Evolutionary conservation across 1,139 yeast genomes (phyloP).

Genomic region (Blastobotrys raffinosifermentans): DNA sequence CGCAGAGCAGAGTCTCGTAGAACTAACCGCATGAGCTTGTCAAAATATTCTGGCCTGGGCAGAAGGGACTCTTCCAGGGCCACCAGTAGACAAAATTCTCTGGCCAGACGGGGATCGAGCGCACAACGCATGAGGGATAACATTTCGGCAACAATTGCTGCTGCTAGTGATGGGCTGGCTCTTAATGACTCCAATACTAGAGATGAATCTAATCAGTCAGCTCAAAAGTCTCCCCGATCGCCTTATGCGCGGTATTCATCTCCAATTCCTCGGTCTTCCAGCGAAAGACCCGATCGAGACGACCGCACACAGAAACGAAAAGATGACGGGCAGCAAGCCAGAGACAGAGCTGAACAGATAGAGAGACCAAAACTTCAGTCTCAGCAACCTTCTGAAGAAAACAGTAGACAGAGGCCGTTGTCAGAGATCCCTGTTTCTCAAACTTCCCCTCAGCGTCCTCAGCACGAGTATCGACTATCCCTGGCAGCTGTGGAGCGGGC

Average conservation of each 20-base stretch:
- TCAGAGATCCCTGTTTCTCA: background rate
- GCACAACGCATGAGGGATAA: no score
- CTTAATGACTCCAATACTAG: background rate
- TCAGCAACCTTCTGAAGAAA: background rate
- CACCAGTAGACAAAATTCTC: slow-evolving; percentile 4
- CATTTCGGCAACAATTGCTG: slow-evolving; percentile 5
- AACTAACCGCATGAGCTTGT: slow-evolving; percentile 19
- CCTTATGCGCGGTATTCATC: slow-evolving; percentile 10
- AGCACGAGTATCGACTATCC: no score
- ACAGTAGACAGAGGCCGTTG: background rate
- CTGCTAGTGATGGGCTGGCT: background rate
- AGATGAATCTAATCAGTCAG: background rate
- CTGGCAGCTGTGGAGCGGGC: no score
- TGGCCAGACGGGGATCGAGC: no score
- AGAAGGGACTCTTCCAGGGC: slow-evolving; percentile 6
- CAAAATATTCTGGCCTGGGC: slow-evolving; percentile 12
- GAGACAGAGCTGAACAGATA: background rate
- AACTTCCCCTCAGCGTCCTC: slow-evolving; percentile 1
- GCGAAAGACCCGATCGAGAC: no score
- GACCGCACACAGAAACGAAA: no score
- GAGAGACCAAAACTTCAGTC: background rate
- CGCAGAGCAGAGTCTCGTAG: slow-evolving; percentile 37
- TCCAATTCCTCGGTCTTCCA: slow-evolving; percentile 4
- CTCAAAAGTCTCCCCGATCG: slow-evolving; percentile 6
- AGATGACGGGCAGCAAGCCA: background rate